These are phyloP conservation scores for Graphiopsis chlorocephala DNA, from an alignment of 2,329 filamentous ascomycete genomes.

Conservation along the genomic window DNA sequence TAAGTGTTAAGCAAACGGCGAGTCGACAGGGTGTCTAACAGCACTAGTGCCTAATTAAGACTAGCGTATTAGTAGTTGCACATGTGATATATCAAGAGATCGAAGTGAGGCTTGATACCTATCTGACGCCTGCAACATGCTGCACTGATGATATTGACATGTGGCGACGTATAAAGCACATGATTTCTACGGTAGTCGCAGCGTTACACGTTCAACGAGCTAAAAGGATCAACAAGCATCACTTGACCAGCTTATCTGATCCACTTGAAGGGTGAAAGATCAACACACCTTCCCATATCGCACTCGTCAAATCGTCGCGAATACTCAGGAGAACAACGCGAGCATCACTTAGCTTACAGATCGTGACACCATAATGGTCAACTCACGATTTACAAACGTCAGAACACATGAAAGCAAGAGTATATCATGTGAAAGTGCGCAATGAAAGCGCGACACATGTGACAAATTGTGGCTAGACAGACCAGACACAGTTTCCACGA, in stretches of 20 bases:
- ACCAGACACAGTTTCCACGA: not conserved
- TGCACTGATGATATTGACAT: not conserved
- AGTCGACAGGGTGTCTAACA: not conserved
- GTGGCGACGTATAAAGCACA: not conserved
- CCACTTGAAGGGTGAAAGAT: not conserved
- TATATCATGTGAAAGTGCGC: not conserved
- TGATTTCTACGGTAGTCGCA: not conserved
- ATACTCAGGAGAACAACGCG: not conserved
- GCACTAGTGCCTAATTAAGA: not conserved
- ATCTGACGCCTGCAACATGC: not conserved
- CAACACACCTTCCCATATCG: not conserved
- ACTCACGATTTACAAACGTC: not conserved
- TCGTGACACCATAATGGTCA: not conserved
- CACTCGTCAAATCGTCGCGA: not conserved
- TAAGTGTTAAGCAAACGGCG: conserved; percentile 3
- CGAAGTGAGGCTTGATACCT: not conserved
- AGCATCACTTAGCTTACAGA: not conserved
- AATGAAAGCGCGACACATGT: not conserved
- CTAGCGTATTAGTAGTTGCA: not conserved
- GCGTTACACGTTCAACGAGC: not conserved
- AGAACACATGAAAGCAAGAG: not conserved
- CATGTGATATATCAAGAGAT: not conserved
- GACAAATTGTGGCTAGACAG: not conserved
- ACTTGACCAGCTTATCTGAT: not conserved
- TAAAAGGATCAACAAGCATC: not conserved